A percentile compares a stretch with the other conserved stretches of the same genome.
These are phyloP conservation scores for Ogataea hybrid DNA, from an alignment of 1,139 yeast species.

Conservation along the genomic window DNA sequence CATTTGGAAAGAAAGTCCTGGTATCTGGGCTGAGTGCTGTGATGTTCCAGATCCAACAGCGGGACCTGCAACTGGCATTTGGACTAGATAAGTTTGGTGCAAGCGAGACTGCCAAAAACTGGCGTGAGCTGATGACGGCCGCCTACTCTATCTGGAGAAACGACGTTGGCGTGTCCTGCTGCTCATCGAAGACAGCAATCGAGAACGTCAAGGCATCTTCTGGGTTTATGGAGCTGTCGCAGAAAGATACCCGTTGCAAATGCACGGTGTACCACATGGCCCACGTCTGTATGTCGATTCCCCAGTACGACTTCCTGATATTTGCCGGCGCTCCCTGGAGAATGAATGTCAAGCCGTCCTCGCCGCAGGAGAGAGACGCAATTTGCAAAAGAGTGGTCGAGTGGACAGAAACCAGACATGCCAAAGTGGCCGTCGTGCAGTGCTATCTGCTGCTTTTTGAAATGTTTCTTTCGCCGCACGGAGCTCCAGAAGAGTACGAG, in stretches of 20 bases:
- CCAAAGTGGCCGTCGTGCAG: slow-evolving; percentile 54
- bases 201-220: slow-evolving; percentile 31
- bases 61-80: slow-evolving; percentile 49
- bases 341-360: slow-evolving; percentile 66
- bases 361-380: slow-evolving; percentile 46
- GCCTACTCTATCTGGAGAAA: slow-evolving; percentile 49
- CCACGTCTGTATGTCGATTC: slow-evolving; percentile 66
- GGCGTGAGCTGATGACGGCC: slow-evolving; percentile 59
- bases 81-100: slow-evolving; percentile 35
- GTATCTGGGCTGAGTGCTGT: slow-evolving; percentile 71
- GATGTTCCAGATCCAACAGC: slow-evolving; percentile 72
- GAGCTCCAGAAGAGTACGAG: slow-evolving; percentile 36
- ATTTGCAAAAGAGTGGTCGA: slow-evolving; percentile 53
- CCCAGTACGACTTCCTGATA: slow-evolving; percentile 75
- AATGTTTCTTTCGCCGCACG: slow-evolving; percentile 50
- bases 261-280: slow-evolving; percentile 67
- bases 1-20: slow-evolving; percentile 60
- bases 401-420: slow-evolving; percentile 46
- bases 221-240: slow-evolving; percentile 31
- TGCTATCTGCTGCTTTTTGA: slow-evolving; percentile 65
- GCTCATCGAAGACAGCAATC: slow-evolving; percentile 34
- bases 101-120: slow-evolving; percentile 41
- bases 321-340: slow-evolving; percentile 82
- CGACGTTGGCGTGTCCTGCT: slow-evolving; percentile 33
- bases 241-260: slow-evolving; percentile 46